These are phyloP conservation scores for Xylaria sp. DNA, from an alignment of 2,329 filamentous ascomycete genomes.

Conservation along the genomic window DNA sequence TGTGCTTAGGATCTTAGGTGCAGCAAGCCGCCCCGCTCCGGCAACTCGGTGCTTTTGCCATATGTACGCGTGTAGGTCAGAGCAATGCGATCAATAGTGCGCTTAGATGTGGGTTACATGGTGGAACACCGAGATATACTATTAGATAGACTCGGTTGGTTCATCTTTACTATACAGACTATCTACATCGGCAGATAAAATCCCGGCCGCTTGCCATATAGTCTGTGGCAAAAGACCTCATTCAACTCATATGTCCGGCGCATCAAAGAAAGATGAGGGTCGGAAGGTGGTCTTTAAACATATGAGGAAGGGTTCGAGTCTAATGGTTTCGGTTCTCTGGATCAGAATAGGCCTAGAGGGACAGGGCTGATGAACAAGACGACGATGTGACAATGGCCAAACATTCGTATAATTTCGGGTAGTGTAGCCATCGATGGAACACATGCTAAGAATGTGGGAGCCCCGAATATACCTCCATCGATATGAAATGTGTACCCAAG, in stretches of 20 bases:
- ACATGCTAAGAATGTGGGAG: background rate
- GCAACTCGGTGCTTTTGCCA: too few relatives aligned
- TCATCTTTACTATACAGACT: background rate
- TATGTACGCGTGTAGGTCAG: background rate
- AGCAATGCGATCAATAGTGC: slow-evolving; percentile 14
- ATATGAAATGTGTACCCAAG: background rate
- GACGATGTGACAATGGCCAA: background rate
- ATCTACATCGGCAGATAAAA: background rate
- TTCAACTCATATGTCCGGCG: background rate
- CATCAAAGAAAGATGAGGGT: background rate
- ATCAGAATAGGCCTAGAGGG: background rate
- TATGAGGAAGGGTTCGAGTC: background rate
- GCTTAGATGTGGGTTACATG: slow-evolving; percentile 15
- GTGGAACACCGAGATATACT: slow-evolving; percentile 14
- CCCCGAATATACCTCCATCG: too few relatives aligned
- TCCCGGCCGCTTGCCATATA: background rate
- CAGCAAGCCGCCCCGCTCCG: slow-evolving; percentile 5
- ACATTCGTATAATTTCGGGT: background rate
- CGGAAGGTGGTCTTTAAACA: background rate
- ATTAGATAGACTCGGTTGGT: background rate
- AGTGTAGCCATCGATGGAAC: background rate
- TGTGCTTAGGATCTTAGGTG: background rate
- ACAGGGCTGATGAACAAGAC: background rate
- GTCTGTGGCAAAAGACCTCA: background rate
- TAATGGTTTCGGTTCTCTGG: background rate